A percentile compares a stretch with the other conserved stretches of the same genome.
Conservation (phyloP, 176 grass and related monocot genomes). For the Secale cereale region DNA sequence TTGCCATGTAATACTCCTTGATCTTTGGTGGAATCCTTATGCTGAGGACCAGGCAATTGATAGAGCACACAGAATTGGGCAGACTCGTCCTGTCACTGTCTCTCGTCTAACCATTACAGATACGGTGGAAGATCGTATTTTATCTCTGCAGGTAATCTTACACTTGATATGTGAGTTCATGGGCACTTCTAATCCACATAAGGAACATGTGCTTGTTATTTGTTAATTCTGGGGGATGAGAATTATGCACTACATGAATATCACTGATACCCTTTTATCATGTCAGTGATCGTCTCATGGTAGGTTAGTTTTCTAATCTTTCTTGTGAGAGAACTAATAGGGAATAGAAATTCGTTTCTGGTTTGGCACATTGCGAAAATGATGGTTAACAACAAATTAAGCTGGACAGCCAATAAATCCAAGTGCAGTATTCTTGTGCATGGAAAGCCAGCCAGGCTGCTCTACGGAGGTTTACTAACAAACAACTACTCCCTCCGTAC, state of each 20-base stretch:
- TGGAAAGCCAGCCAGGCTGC: background rate
- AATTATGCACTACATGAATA: background rate
- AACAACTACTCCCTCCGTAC: too few relatives aligned
- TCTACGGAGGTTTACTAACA: background rate
- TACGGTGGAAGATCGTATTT: constrained; percentile 90
- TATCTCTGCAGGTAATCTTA: constrained; percentile 75
- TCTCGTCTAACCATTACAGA: constrained; percentile 73
- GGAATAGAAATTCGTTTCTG: background rate
- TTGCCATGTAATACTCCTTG: constrained; percentile 91
- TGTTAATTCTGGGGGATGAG: background rate
- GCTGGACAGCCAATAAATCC: background rate
- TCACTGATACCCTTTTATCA: constrained; percentile 1
- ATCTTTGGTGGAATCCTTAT: constrained; percentile 95
- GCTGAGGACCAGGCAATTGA: constrained; percentile 92
- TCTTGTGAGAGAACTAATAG: background rate
- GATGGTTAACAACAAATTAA: constrained; percentile 22
- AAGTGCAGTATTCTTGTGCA: too few relatives aligned
- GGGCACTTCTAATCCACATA: background rate
- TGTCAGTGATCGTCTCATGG: background rate
- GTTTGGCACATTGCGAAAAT: background rate
- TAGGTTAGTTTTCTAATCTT: background rate
- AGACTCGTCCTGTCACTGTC: constrained; percentile 81
- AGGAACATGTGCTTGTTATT: background rate
- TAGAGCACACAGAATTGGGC: constrained; percentile 85
- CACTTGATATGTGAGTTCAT: background rate